Conservation (phyloP, 2,329 filamentous ascomycete genomes). For the Drechslerella dactyloides region DNA sequence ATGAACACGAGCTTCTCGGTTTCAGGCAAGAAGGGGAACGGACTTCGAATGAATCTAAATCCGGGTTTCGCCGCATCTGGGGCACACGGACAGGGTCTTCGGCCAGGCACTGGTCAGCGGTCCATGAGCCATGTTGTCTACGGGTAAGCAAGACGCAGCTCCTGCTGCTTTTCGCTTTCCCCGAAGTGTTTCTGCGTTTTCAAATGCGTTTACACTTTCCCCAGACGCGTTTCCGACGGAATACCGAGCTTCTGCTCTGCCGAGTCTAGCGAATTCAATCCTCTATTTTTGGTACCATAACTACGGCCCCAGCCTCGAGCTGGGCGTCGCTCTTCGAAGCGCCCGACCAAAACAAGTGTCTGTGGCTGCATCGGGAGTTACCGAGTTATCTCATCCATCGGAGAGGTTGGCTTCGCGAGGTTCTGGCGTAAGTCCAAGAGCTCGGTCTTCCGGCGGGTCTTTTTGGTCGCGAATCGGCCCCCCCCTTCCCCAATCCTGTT, state of each 20-base stretch:
- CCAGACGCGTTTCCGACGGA: neutral
- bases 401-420: neutral
- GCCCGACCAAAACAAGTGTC: neutral
- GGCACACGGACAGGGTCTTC: constrained; percentile 31
- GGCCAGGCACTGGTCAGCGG: constrained; percentile 36
- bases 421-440: neutral
- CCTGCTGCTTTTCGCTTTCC: neutral
- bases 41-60: constrained; percentile 39
- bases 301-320: neutral
- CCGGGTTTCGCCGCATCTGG: constrained; percentile 22
- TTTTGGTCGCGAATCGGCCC: neutral
- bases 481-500: neutral
- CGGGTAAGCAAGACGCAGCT: constrained; percentile 9
- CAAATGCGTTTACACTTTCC: neutral
- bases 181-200: neutral
- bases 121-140: constrained; percentile 47
- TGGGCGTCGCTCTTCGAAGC: neutral
- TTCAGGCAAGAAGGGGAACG: constrained; percentile 47
- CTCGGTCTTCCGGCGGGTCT: too few relatives aligned
- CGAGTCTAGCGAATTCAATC: neutral
- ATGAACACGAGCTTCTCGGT: constrained; percentile 44
- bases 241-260: too few relatives aligned
- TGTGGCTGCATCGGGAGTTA: neutral
- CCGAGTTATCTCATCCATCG: neutral
- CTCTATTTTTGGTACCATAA: neutral